Evolutionary conservation across 2,329 filamentous ascomycete genomes (phyloP), one percentile per base, ranked within the genome.

Genomic region (Bimuria novae-zelandiae): DNA sequence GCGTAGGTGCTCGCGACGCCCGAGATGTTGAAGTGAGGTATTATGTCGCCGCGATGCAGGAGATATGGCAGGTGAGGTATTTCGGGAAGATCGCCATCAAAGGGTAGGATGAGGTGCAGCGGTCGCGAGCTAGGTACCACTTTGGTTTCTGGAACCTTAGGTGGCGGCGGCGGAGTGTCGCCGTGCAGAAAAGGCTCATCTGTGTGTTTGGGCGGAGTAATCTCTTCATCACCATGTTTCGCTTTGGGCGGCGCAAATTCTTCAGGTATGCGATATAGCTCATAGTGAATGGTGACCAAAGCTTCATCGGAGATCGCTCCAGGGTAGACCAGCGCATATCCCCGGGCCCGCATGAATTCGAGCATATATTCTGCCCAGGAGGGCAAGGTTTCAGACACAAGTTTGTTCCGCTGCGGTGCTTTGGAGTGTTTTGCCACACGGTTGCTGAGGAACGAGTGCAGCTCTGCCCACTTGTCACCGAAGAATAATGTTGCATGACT

Each of bases 391-490:
- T 85, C 86, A 43, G 85, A 85, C n/a, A 92, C 80, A 10, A 81
- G 59, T 44, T 72, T 70, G 12, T 55, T 19, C 12, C 67, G 56
- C 39, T 68, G 40, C 16, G 55, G 23, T 16, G 53, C 48, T 43
- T 56, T 45, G 54, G 67, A 51, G 41, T 61, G 56, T 70, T 70
- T 66, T 12, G 69, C 60, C 8, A 92, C 76, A 6, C 86, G 79
- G 42, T 83, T 81, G 10, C 88, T 84, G 2, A 95, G 81, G 62
- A 95, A 94, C 10, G 85, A 83, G 69, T 97, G 92, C 8, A 96
- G 81, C 62, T 96, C 90, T 11, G 84, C 77, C 94, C 94, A 99
- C 67, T 88, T 92, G 42, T 91, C 84, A 37, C 92, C 92, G 51
- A 94, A 86, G 69, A 93, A 88, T 8, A 99, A 79, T 10, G 87